phyloP scores from a whole-genome alignment of 2,329 filamentous ascomycete genomes.

The Fusarium poae region DNA sequence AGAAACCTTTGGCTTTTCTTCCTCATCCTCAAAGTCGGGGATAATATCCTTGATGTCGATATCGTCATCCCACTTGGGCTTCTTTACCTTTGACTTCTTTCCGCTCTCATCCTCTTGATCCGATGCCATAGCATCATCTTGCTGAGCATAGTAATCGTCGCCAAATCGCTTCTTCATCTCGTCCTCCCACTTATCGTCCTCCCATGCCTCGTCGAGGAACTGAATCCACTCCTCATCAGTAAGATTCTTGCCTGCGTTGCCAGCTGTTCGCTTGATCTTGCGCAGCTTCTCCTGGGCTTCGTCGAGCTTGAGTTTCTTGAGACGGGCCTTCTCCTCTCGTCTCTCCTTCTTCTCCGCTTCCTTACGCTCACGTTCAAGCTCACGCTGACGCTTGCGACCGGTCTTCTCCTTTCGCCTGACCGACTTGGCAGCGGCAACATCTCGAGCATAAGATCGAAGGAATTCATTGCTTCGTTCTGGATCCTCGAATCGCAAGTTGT shows the following conservation, averaged over 20 bases:
- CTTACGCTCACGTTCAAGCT: constrained; percentile 80
- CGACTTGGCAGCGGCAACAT: constrained; percentile 82
- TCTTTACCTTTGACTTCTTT: constrained; percentile 65
- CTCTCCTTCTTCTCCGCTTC: constrained; percentile 82
- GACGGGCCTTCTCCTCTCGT: constrained; percentile 82
- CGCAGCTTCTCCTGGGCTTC: constrained; percentile 88
- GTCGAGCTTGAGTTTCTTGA: constrained; percentile 90
- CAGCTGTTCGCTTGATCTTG: constrained; percentile 90
- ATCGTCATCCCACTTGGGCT: constrained; percentile 90
- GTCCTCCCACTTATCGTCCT: constrained; percentile 88
- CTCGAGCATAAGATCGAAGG: constrained; percentile 89
- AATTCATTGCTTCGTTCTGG: constrained; percentile 89
- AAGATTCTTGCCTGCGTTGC: constrained; percentile 74
- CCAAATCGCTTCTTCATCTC: constrained; percentile 92
- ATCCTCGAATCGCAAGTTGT: constrained; percentile 96
- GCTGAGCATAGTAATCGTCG: constrained; percentile 88
- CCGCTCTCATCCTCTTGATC: constrained; percentile 72
- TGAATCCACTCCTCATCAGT: constrained; percentile 85
- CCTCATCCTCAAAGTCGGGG: constrained; percentile 83
- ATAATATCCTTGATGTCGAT: constrained; percentile 96
- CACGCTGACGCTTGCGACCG: constrained; percentile 81
- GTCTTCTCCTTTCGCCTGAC: constrained; percentile 87
- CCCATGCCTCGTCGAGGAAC: constrained; percentile 89
- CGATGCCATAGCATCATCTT: constrained; percentile 74
- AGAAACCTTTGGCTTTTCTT: constrained; percentile 64